Evolutionary conservation across 768 basidiomycete genomes (phyloP).

Genomic region (Tylopilus intermedius): DNA sequence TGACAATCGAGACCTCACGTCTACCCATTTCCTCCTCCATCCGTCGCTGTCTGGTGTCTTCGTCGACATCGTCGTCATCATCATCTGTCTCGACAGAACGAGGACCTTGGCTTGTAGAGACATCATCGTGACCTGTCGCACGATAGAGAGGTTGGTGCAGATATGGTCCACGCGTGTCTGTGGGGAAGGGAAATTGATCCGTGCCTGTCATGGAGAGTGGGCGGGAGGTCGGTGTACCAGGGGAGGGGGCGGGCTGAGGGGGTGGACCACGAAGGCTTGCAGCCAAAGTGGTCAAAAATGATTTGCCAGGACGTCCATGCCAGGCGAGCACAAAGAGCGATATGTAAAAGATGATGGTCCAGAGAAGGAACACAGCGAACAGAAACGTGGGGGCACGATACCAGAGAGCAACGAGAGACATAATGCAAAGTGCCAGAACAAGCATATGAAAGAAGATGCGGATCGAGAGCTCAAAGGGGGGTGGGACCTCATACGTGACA

Average conservation of each 20-base stretch:
- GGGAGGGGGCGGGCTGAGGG: slow-evolving; percentile 29
- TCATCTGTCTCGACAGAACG: slow-evolving; percentile 53
- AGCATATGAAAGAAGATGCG: slow-evolving; percentile 54
- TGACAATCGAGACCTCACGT: slow-evolving; percentile 78
- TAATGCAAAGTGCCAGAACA: slow-evolving; percentile 52
- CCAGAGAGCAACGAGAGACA: slow-evolving; percentile 60
- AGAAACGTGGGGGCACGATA: slow-evolving; percentile 45
- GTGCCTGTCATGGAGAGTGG: slow-evolving; percentile 38
- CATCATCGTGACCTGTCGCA: slow-evolving; percentile 40
- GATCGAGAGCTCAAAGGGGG: slow-evolving; percentile 34
- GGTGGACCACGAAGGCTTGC: slow-evolving; percentile 38
- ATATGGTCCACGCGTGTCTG: slow-evolving; percentile 55
- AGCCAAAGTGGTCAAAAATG: slow-evolving; percentile 49
- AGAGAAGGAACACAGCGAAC: slow-evolving; percentile 63
- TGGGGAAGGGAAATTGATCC: slow-evolving; percentile 43
- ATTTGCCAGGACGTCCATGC: slow-evolving; percentile 52
- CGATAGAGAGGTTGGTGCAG: slow-evolving; percentile 62
- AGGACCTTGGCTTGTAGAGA: slow-evolving; percentile 36
- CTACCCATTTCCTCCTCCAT: slow-evolving; percentile 81
- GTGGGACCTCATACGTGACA: slow-evolving; percentile 31
- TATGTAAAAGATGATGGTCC: slow-evolving; percentile 55
- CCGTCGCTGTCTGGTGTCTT: slow-evolving; percentile 63
- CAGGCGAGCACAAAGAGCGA: slow-evolving; percentile 52
- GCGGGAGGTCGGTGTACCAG: slow-evolving; percentile 35
- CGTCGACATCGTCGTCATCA: slow-evolving; percentile 69